Conservation (phyloP, 495 filamentous ascomycete genomes). For the Xylaria nigripes region DNA sequence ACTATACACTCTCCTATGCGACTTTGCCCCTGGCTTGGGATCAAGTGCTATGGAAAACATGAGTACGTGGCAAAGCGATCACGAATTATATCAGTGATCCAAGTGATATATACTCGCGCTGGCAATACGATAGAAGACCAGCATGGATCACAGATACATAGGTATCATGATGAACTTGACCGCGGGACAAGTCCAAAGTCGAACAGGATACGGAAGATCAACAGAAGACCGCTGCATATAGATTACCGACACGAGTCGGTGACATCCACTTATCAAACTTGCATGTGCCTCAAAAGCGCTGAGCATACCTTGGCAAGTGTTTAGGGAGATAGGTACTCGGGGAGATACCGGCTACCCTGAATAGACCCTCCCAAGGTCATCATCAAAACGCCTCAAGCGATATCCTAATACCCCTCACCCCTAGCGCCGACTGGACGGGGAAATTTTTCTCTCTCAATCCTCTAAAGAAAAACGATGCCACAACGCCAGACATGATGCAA, state of each 20-base stretch:
- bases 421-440: neutral
- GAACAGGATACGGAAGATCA: no score
- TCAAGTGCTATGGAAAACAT: no score
- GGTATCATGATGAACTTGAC: no score
- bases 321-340: neutral
- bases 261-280: neutral
- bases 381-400: neutral
- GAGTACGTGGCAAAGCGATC: no score
- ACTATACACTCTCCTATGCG: no score
- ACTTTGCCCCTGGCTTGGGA: no score
- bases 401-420: slow-evolving; percentile 5
- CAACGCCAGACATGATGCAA: slow-evolving; percentile 12
- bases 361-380: neutral
- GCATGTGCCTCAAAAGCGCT: neutral
- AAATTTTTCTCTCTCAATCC: neutral
- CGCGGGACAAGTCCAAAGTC: no score
- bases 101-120: no score
- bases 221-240: neutral
- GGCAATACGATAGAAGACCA: no score
- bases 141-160: no score
- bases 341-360: neutral
- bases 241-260: neutral
- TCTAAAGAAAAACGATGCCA: slow-evolving; percentile 2
- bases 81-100: no score
- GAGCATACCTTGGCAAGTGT: neutral